These are phyloP conservation scores for Lagenidium giganteum DNA, from an alignment of 352 stramenopile species.

Conservation along the genomic window DNA sequence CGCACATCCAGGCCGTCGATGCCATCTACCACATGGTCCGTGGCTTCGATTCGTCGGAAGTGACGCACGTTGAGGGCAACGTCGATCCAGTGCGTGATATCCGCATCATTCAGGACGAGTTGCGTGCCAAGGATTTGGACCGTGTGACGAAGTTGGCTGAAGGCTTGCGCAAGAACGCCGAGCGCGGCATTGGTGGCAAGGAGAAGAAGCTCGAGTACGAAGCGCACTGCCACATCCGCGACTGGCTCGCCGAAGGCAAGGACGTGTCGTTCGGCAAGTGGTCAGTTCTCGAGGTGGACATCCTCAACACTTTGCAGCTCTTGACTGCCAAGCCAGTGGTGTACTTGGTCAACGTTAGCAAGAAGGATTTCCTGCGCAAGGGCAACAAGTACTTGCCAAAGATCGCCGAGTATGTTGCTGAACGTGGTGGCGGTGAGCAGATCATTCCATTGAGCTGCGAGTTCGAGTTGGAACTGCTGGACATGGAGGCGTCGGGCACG, in stretches of 20 bases:
- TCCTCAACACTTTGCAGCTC: constrained; percentile 91
- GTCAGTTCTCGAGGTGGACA: constrained; percentile 83
- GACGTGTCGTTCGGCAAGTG: constrained; percentile 90
- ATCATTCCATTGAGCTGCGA: constrained; percentile 98
- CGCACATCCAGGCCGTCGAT: constrained; percentile 98
- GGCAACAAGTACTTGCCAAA: constrained; percentile 97
- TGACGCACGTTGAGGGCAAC: constrained; percentile 99
- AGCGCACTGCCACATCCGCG: constrained; percentile 70
- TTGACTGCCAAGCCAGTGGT: constrained; percentile 95
- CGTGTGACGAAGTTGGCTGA: constrained; percentile 76
- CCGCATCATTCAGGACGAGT: constrained; percentile 98
- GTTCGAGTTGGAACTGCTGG: constrained; percentile 95
- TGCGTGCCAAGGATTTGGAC: constrained; percentile 97
- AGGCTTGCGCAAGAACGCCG: constrained; percentile 83
- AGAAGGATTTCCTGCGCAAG: constrained; percentile 98
- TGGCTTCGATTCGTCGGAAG: constrained; percentile 96
- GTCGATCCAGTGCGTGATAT: constrained; percentile 99
- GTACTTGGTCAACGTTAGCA: constrained; percentile 99
- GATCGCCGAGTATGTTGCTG: constrained; percentile 97
- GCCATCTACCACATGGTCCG: constrained; percentile 98
- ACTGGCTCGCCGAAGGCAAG: constrained; percentile 84
- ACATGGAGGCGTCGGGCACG: constrained; percentile 59
- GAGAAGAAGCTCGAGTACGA: constrained; percentile 96
- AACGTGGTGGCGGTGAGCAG: constrained; percentile 92
- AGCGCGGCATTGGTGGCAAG: constrained; percentile 86